A percentile compares a stretch with the other conserved stretches of the same genome.
Evolutionary conservation across 768 basidiomycete genomes (phyloP).

Genomic region (Suillus cothurnatus): DNA sequence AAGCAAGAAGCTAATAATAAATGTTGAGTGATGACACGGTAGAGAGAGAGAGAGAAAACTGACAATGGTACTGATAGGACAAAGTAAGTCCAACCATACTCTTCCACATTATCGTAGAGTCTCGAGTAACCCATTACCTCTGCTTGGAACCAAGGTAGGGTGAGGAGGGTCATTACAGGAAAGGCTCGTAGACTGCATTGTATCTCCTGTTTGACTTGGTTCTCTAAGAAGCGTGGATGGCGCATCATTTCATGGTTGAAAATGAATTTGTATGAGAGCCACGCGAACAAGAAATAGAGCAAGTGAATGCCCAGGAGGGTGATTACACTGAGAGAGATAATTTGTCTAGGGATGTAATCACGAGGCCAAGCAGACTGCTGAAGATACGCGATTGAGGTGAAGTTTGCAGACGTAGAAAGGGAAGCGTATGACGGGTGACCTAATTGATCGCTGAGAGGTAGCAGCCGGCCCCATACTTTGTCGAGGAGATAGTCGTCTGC

Average conservation of each 20-base stretch:
- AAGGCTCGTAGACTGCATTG: constrained; percentile 71
- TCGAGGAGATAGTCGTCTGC: constrained; percentile 79
- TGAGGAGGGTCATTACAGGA: constrained; percentile 80
- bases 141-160: constrained; percentile 91
- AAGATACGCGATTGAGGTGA: constrained; percentile 37
- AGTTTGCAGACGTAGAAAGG: constrained; percentile 37
- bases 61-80: constrained; percentile 70
- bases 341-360: constrained; percentile 78
- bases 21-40: constrained; percentile 4
- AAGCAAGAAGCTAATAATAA: constrained; percentile 59
- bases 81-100: constrained; percentile 80
- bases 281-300: constrained; percentile 90
- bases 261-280: constrained; percentile 77
- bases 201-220: constrained; percentile 87
- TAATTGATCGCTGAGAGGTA: constrained; percentile 59
- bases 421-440: constrained; percentile 34
- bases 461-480: constrained; percentile 70
- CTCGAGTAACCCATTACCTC: constrained; percentile 86
- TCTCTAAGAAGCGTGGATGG: constrained; percentile 90
- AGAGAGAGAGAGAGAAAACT: constrained; percentile 28
- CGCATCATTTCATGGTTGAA: constrained; percentile 97
- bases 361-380: constrained; percentile 80
- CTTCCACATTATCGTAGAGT: constrained; percentile 76
- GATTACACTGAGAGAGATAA: constrained; percentile 67
- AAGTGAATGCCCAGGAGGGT: constrained; percentile 81